Base-by-base conservation (phyloP, 495 filamentous ascomycete genomes). In the Penicillium atrosanguineum region DNA sequence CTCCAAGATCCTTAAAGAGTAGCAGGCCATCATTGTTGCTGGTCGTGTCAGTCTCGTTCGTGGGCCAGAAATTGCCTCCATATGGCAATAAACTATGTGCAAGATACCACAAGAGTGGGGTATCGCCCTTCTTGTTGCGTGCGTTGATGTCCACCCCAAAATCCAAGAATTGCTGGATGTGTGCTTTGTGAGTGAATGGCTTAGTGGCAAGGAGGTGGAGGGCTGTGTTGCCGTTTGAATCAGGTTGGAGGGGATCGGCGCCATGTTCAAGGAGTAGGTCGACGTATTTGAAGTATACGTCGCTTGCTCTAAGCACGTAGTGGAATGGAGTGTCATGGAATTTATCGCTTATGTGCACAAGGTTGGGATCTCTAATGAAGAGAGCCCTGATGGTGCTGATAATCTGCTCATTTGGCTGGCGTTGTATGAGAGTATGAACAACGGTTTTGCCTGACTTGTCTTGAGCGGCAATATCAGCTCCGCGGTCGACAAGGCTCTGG, bases 151-250 rank as follows among this genome's bases (percentile, higher is more conserved):
- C 48, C 15, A 51, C n/a, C 0, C 56, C 60, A 15, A 31, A 7
- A 15, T 34, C 31, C 15, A 53, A 14, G 50, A 60, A 53, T 41
- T 40, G 41, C 44, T 47, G 29, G 16, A 47, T 47, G 26, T 18
- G 26, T 34, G n/a, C n/a, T 37, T 34, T 47, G 29, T 47, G 7
- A 14, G 16, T 21, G 18, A 21, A 5, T 15, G 44, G 29, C 7
- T 28, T 0, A 18, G 3, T 44, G 15, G 44, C 52, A 41, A 63
- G 43, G 38, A 44, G 43, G 29, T 65, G 60, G 39, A 63, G 60
- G 15, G 50, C 59, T 6, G 56, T 63, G 28, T 63, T 37, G 16
- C 60, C 60, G 12, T 60, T 16, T 8, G 44, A 44, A 18, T 63
- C 59, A 15, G 60, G 56, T 36, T 48, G 48, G 16, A 57, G 46